Base-by-base conservation (phyloP, 1,284 basidiomycete genomes). In the Ustilago shanxiensis region DNA sequence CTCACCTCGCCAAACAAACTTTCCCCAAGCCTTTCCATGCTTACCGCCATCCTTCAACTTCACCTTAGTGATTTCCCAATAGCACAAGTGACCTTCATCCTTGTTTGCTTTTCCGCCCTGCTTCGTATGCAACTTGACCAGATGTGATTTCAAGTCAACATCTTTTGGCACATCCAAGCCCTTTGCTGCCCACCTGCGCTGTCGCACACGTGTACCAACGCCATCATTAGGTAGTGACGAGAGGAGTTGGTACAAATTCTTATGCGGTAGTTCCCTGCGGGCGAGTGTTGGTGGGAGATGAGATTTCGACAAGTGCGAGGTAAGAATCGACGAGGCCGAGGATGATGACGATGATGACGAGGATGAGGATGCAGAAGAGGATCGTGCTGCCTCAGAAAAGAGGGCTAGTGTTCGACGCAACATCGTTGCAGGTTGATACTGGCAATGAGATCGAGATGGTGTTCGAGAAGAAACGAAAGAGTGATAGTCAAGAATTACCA, bases 11-110 rank as follows among this genome's bases (percentile, higher is more conserved):
- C 79, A 81, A 41, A 74, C 57, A 14, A 81, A 55, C 41, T 47
- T 67, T 0, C 79, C 79, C 79, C 79, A 81, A 18, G 75, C 79
- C 64, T 79, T 81, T 18, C 79, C 79, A 53, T 81, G 77, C 8
- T 69, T 73, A 0, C 79, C 79, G 6, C 72, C 79, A 29, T 77
- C 66, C 68, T 79, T 81, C 57, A 81, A 61, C 41, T 54, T 53
- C 1, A 72, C 77, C 55, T 77, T 70, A 26, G 77, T 81, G 18
- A 81, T 59, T 29, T 69, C 61, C 79, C 79, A 81, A 20, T 81
- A 81, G 53, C 79, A 79, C 20, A 73, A 37, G 33, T 70, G 64
- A 4, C 41, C 65, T 14, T 72, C 47, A 0, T 70, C 51, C 55
- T 73, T 71, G 14, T 28, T 22, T 47, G 29, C 44, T 51, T 54